Evolutionary conservation across 2,329 filamentous ascomycete species (phyloP), one percentile per base, ranked within the genome.

Genomic region (Phyllosticta citrichinensis): DNA sequence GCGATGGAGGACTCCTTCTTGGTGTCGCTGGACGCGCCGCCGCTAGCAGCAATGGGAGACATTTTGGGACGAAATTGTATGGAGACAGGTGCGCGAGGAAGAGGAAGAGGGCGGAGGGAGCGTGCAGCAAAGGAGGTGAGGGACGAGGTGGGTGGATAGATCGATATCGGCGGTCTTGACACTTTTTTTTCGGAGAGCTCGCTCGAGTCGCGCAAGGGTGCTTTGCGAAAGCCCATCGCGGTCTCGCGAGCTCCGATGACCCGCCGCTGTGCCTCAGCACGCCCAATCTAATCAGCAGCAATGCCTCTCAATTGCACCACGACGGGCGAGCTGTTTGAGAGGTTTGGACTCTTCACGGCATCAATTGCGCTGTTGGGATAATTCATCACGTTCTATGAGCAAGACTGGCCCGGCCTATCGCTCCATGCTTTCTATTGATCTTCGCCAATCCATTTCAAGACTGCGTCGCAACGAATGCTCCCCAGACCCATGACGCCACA

Each of bases 1-100:
- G 94, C 94, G 72, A 87, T 74, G 69, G 89, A 91, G 62, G 92
- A 96, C 81, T 99, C 94, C 78, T 83, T 91, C 82, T 96, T 87
- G 69, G 81, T 80, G 70, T 84, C 81, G 70, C 81, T 85, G 59
- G 83, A 72, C 55, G 72, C 72, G 33, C 65, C 65, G 56, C 70
- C 70, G 58, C 54, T 35, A 24, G 59, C 59, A 27, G 55, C 51
- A 19, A 27, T 33, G 17, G 60, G 60, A 27, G 60, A 35, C 60
- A 62, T 62, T 51, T 33, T 62, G 4, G 35, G 12, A 30, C 9
- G 24, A 35, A 33, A 19, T 20, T 24, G n/a, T 33, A 52, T 22
- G 33, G 55, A 58, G 30, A 22, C 51, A 14, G 50, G 27, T 55
- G 24, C 25, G 55, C 60, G 52, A 58, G 56, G 56, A 12, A 57